Evolutionary conservation across 2,329 filamentous ascomycete species (phyloP), one percentile per base, ranked within the genome.

Genomic region (Penicillium aurantiogriseum): DNA sequence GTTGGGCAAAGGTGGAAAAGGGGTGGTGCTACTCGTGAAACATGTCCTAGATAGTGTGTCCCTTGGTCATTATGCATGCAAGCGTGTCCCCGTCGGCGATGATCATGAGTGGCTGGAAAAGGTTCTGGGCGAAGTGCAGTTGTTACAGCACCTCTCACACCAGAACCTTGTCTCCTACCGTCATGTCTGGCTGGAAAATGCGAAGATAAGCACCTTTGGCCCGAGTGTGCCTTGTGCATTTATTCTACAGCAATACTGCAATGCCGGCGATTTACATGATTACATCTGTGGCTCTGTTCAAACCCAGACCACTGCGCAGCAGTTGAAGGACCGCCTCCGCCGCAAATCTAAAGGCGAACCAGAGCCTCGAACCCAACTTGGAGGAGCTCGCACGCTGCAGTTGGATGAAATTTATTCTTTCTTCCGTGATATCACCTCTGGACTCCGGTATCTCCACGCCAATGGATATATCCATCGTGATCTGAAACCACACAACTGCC

Each of bases 181-280:
- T 7, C 94, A 97, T 76, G 94, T 96, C 33, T 99, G 94, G 94
- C 82, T 99, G 17, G 93, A 99, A 73, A 89, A 97, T 72, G 88
- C 89, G 52, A 85, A 89, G 64, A 85, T 96, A 51, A 93, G 85
- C 61, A 88, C 85, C 2, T 99, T 99, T 72, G 90, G 92, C 0
- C 94, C 95, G 0, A 91, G 86, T 54, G 92, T 99, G 1, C 92
- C 92, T 11, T 97, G 93, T 68, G 92, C 93, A 5, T 99, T 96
- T 72, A 99, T 99, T 56, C 82, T 99, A 8, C 94, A 99, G 71
- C 92, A 99, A 70, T 99, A 96, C 69, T 99, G 95, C 78, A 97
- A 99, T 71, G 83, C 88, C 1, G 94, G 94, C 17, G 94, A 99
- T 70, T 81, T 99, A 19, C 88, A 96, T 58, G 87, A 89, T 62